Percentiles rank a stretch among this genome's conserved stretches.
Evolutionary conservation across 306 rosid genomes (phyloP).

Genomic region (Vachellia pachyceras): DNA sequence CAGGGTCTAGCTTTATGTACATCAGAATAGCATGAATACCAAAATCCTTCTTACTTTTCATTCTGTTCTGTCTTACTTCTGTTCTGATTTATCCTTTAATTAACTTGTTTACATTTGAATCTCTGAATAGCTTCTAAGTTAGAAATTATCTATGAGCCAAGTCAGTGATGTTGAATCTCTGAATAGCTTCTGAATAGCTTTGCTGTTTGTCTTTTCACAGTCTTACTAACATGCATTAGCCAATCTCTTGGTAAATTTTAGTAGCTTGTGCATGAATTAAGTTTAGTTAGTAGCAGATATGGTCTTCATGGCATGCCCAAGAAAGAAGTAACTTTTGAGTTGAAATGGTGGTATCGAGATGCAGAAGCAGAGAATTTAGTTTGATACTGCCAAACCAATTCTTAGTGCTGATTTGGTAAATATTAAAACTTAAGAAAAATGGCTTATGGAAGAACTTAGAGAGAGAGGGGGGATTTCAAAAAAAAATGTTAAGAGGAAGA

Average conservation of each 20-base stretch:
- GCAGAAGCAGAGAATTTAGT: background rate
- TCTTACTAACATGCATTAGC: constrained; percentile 24
- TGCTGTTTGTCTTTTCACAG: constrained; percentile 2
- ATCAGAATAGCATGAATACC: constrained; percentile 48
- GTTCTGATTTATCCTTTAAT: constrained; percentile 17
- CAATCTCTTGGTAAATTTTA: background rate
- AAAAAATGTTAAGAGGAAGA: constrained; percentile 1
- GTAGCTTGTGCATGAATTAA: background rate
- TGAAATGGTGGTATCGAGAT: background rate
- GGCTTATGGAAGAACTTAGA: background rate
- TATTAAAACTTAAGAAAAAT: background rate
- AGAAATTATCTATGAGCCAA: background rate
- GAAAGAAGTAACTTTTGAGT: background rate
- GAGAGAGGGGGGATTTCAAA: background rate
- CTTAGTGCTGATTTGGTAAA: background rate
- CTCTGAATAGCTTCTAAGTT: background rate
- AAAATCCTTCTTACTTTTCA: constrained; percentile 14
- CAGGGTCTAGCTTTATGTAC: constrained; percentile 50
- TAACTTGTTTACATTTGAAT: constrained; percentile 4
- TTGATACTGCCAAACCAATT: background rate
- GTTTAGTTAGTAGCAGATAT: background rate
- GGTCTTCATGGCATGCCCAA: background rate
- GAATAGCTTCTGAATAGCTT: background rate
- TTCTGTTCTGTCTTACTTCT: constrained; percentile 17
- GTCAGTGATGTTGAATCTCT: background rate